Evolutionary conservation across 163 green algal species (phyloP), one percentile per base, ranked within the genome.

Genomic region (Chlorella variabilis): DNA sequence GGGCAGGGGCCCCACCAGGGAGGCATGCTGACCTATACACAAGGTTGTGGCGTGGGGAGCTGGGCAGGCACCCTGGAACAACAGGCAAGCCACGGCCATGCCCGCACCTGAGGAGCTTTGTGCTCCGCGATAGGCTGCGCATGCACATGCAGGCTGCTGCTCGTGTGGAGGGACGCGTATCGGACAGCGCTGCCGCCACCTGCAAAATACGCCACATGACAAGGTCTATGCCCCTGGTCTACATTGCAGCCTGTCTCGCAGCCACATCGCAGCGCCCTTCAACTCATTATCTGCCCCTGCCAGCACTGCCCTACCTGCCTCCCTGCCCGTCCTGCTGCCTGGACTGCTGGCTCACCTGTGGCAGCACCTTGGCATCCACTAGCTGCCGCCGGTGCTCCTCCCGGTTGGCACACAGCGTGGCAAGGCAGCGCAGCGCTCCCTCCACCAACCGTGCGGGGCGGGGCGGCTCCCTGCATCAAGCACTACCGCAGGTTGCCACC

Each of bases 401-500:
- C n/a, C 81, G 65, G 21, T 87, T 73, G 33, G 84, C 38, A 62
- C 86, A 93, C 78, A 93, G 77, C 48, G 82, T 82, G 48, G 71
- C 87, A 49, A 96, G 83, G 33, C 89, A 88, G 25, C 79, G 78
- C 63, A 97, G 85, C 34, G 87, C 86, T 7, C 92, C 93, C 66
- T 89, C 83, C 34, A 83, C 82, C 65, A 92, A 31, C 29, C 31
- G 58, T 0, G 75, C 29, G 23, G 73, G 56, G 27, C 73, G 71
- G 25, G 27, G 20, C 3, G 34, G 51, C 31, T 78, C 51, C 34
- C 70, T 77, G 70, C n/a, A n/a, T n/a, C 48, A 31, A 6, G 17
- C 13, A 48, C 18, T 21, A n/a, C n/a, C n/a, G n/a, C n/a, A n/a
- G n/a, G n/a, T n/a, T n/a, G n/a, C n/a, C n/a, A n/a, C n/a, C n/a